phyloP scores from a whole-genome alignment of 2,329 filamentous ascomycete genomes.

The Alternaria sp. region DNA sequence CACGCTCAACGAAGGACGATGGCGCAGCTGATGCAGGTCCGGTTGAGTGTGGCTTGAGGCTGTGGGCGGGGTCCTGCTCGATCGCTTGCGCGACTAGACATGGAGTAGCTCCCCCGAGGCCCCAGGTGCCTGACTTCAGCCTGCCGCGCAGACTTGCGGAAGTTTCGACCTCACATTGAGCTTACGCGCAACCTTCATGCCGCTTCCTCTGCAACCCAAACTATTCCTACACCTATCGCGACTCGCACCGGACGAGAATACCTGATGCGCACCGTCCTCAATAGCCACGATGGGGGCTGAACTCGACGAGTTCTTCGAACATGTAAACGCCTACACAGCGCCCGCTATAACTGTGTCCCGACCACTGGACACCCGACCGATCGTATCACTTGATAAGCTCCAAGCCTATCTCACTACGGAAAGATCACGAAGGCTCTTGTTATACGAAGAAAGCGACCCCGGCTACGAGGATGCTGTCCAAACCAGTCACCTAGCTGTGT shows the following conservation, averaged over 20 bases:
- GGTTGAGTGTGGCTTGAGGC: background rate
- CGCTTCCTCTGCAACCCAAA: rapidly evolving
- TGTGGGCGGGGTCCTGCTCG: background rate
- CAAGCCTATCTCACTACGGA: background rate
- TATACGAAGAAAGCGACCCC: background rate
- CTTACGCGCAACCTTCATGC: background rate
- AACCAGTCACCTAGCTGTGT: conserved; percentile 11
- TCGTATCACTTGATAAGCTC: conserved; percentile 1
- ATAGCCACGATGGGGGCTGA: background rate
- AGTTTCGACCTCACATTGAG: background rate
- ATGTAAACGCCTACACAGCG: background rate
- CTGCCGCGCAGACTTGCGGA: background rate
- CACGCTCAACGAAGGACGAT: background rate
- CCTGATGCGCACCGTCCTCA: background rate
- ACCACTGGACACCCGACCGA: background rate
- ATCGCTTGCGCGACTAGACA: background rate
- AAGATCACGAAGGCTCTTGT: background rate
- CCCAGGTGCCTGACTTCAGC: background rate
- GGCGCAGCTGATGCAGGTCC: background rate
- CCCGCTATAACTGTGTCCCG: rapidly evolving
- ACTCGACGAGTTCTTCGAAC: background rate
- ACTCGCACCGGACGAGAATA: background rate
- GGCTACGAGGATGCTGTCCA: background rate
- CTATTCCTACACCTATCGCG: background rate
- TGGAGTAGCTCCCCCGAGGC: background rate